Base-by-base conservation (phyloP, 768 basidiomycete species). In the Kwoniella sp. region DNA sequence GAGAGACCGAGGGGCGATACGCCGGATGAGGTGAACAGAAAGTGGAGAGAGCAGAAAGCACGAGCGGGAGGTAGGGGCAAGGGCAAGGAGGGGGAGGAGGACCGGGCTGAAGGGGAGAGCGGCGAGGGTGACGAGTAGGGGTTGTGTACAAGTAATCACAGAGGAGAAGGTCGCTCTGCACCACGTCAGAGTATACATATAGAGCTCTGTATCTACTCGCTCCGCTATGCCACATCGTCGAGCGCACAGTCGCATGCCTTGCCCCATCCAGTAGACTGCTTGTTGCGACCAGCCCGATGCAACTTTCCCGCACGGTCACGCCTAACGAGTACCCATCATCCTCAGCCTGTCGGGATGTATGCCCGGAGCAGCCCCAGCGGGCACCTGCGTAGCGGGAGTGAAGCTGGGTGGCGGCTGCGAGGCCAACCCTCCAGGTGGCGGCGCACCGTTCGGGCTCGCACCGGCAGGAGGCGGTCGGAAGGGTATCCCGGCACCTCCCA, bases 1-100 rank as follows among this genome's bases (percentile, higher is more conserved):
- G 59, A 78, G 50, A 78, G 91, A 54, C 81, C 82, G 47, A 78
- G 88, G 46, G 74, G 86, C 25, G 86, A 88, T 51, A 78, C 79
- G 6, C 83, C 86, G 0, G 85, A 87, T 28, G 80, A 82, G 12
- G 79, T 81, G 20, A 93, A 96, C 68, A 83, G 83, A 63, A 80
- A 85, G 47, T 96, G 87, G 86, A 78, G 84, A 55, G 64, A 78
- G 15, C 85, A 10, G 50, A 68, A 51, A 70, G 73, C 22, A 47
- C 47, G 60, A 29, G 46, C 49, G 7, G 48, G 47, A 8, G 42
- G 22, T 1, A 50, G 31, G 28, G 39, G 39, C 10, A 59, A 43
- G 31, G 50, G 52, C 26, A 47, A 39, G 28, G 50, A 63, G 52
- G 42, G 29, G 37, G 39, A 46, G 26, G 53, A 25, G 19, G 23